These are phyloP conservation scores for Nicotiana paniculata DNA, from an alignment of 257 asterid genomes.

Conservation along the genomic window DNA sequence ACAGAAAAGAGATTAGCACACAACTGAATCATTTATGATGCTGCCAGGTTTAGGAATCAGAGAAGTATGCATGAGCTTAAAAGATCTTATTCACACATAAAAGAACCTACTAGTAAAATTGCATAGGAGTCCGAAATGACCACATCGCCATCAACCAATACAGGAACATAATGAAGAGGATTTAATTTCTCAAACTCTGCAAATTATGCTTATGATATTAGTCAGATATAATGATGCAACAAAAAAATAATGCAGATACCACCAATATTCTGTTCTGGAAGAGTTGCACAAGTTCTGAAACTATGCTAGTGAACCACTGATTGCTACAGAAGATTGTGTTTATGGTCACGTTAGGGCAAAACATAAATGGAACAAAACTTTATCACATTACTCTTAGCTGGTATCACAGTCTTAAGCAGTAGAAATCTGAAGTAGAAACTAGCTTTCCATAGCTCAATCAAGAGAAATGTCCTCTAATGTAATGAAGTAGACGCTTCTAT, in stretches of 20 bases:
- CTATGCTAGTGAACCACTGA: background rate
- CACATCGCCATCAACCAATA: constrained; percentile 67
- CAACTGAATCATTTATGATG: background rate
- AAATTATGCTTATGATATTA: constrained; percentile 11
- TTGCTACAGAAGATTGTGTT: background rate
- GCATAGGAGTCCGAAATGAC: constrained; percentile 69
- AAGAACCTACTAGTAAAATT: constrained; percentile 50
- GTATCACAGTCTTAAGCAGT: background rate
- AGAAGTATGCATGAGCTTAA: background rate
- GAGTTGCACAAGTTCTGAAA: background rate
- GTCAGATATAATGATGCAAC: background rate
- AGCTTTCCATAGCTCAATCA: background rate
- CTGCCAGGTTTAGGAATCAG: background rate
- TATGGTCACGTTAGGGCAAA: background rate
- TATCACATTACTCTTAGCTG: background rate
- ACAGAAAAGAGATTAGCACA: background rate
- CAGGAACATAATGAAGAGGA: constrained; percentile 71
- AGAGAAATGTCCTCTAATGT: background rate
- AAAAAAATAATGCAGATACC: background rate
- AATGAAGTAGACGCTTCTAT: background rate
- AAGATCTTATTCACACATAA: background rate
- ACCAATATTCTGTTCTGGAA: background rate
- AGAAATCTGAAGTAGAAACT: background rate
- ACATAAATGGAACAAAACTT: background rate
- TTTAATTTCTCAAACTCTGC: constrained; percentile 77